phyloP scores from a whole-genome alignment of 306 rosid species.

The Nissolia schottii region DNA sequence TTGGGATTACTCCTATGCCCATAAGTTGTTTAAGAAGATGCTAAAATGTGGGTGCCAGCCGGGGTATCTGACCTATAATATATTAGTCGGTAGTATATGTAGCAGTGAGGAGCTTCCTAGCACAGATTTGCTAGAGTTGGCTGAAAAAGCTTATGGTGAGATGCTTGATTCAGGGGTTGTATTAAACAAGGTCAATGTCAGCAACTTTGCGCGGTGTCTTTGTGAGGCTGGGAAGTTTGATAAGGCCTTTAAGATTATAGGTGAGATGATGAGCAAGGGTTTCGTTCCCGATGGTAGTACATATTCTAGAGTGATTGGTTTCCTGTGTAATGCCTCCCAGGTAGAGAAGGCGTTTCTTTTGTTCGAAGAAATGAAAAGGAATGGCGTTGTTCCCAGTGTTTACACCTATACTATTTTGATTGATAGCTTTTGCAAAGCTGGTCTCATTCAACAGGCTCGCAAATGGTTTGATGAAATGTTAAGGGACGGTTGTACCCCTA shows the following conservation, averaged over 20 bases:
- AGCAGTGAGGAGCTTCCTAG: conserved; percentile 49
- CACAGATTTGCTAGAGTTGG: conserved; percentile 53
- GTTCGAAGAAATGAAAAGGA: conserved; percentile 74
- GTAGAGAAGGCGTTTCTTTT: conserved; percentile 73
- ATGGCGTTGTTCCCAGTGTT: conserved; percentile 72
- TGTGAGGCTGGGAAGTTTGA: conserved; percentile 73
- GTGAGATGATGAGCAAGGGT: conserved; percentile 80
- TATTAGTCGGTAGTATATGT: conserved; percentile 67
- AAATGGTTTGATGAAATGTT: conserved; percentile 79
- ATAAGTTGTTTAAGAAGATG: conserved; percentile 71
- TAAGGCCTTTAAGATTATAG: conserved; percentile 59
- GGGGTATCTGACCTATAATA: conserved; percentile 70
- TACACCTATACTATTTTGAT: conserved; percentile 74
- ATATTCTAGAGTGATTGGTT: conserved; percentile 75
- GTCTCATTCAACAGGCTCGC: conserved; percentile 74
- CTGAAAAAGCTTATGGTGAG: conserved; percentile 73
- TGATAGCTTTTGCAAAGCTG: conserved; percentile 79
- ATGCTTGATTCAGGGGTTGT: conserved; percentile 67
- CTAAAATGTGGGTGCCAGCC: conserved; percentile 57
- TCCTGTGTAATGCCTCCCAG: conserved; percentile 63
- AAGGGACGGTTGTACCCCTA: conserved; percentile 66
- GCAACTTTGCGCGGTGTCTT: conserved; percentile 68
- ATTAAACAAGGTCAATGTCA: conserved; percentile 68
- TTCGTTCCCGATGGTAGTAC: conserved; percentile 75
- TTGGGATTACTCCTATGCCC: conserved; percentile 62